Evolutionary conservation across 257 asterid species (phyloP), one percentile per base, ranked within the genome.

Genomic region (Leonotis leonurus): DNA sequence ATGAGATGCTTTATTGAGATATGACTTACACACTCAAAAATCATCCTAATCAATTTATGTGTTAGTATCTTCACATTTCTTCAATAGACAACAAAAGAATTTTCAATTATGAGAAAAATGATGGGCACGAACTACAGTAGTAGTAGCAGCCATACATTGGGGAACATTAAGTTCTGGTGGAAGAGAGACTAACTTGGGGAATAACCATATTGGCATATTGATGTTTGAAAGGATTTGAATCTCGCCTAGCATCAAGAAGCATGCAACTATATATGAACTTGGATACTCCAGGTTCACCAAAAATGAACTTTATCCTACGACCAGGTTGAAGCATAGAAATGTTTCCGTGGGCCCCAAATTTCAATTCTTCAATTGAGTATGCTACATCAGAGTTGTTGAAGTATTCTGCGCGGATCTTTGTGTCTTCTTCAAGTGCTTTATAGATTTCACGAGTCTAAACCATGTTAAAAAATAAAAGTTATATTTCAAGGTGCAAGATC

Each of bases 361-460:
- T 84, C 80, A 93, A 80, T 74, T 89, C 97, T 82, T 87, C 88
- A 64, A 89, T 85, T 1, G 90, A 69, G 85, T 85, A 87, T 6
- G 67, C 13, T 66, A 85, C 54, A 75, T 89, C 95, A 58, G 80
- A 60, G 56, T 80, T 77, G 39, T 45, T 77, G 59, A 80, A 71
- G 75, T 78, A 71, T 69, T 80, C 73, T 33, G 73, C 37, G n/a
- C 97, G 96, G 45, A 79, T 68, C 54, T 54, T 68, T 57, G 76
- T 78, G 67, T 93, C 99, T 70, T 53, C 78, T 69, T 80, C 84
- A 62, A 93, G 83, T 35, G 79, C 94, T 41, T 82, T 81, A 58
- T 27, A 49, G 54, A 93, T 81, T 27, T 82, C 80, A 29, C 65
- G 76, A 71, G 75, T 96, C 97, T 93, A 69, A 71, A 68, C 58